Percentiles rank a stretch among this genome's conserved stretches.
These are phyloP conservation scores for Fusarium nanum DNA, from an alignment of 2,329 filamentous ascomycete genomes.

Conservation along the genomic window DNA sequence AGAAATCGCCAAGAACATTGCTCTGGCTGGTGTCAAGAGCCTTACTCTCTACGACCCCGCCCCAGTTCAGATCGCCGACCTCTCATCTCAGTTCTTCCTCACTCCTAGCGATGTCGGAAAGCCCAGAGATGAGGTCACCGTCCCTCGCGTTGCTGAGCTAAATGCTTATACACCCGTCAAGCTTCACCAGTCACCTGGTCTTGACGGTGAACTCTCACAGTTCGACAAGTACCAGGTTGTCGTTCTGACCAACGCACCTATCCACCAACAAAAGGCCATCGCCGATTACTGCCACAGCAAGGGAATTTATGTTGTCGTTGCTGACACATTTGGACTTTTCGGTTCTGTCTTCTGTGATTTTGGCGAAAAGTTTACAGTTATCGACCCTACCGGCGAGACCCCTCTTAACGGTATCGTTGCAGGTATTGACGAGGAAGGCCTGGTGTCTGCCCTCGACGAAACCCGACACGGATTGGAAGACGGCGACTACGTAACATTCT, in stretches of 20 bases:
- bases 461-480: conserved; percentile 95
- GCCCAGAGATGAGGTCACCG: conserved; percentile 86
- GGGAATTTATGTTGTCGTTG: conserved; percentile 87
- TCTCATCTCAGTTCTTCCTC: conserved; percentile 98
- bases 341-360: conserved; percentile 98
- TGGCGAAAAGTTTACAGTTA: conserved; percentile 90
- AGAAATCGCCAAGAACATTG: conserved; percentile 98
- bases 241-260: conserved; percentile 85
- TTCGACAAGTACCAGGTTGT: conserved; percentile 93
- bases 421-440: conserved; percentile 85
- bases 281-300: conserved; percentile 95
- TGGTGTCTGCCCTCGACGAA: conserved; percentile 94
- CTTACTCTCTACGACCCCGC: conserved; percentile 92
- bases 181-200: conserved; percentile 73
- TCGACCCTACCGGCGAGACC: conserved; percentile 91
- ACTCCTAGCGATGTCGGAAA: conserved; percentile 89
- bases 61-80: conserved; percentile 84
- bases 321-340: conserved; percentile 93
- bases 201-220: conserved; percentile 80
- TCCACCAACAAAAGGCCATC: conserved; percentile 84
- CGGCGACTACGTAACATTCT: conserved; percentile 95
- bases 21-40: conserved; percentile 97
- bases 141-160: conserved; percentile 89
- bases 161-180: conserved; percentile 95
- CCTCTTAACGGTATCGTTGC: conserved; percentile 89